These are phyloP conservation scores for Magnusiomyces magnusii DNA, from an alignment of 1,139 yeast genomes.

Conservation along the genomic window DNA sequence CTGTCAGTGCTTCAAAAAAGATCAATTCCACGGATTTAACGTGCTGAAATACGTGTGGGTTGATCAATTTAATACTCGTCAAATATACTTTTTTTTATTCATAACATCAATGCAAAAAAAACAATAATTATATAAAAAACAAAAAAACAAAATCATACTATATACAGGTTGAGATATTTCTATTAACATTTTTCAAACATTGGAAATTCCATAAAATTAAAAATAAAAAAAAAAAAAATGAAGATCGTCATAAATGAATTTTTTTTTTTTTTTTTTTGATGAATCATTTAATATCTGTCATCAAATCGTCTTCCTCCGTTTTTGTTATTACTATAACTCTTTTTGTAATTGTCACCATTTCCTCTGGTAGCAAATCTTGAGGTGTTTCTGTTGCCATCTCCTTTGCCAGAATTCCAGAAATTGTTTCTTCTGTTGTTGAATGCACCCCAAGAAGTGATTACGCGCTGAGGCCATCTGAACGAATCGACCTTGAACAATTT, in stretches of 20 bases:
- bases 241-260: no score
- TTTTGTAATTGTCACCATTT: background rate
- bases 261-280: no score
- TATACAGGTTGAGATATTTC: no score
- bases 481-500: conserved; percentile 4
- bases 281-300: background rate
- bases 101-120: no score
- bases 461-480: background rate
- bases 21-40: no score
- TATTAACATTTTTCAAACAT: no score
- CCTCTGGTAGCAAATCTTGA: conserved; percentile 13
- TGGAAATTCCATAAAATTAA: no score
- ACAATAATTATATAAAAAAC: background rate
- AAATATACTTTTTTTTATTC: no score
- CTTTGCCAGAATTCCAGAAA: conserved; percentile 8
- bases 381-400: conserved; percentile 8
- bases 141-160: background rate
- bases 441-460: conserved; percentile 2
- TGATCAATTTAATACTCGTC: background rate
- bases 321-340: background rate
- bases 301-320: background rate
- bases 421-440: background rate
- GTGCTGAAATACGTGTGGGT: background rate
- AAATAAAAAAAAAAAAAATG: background rate
- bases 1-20: no score